Conservation (phyloP, 768 basidiomycete species). For the Hydnomerulius pinastri region DNA sequence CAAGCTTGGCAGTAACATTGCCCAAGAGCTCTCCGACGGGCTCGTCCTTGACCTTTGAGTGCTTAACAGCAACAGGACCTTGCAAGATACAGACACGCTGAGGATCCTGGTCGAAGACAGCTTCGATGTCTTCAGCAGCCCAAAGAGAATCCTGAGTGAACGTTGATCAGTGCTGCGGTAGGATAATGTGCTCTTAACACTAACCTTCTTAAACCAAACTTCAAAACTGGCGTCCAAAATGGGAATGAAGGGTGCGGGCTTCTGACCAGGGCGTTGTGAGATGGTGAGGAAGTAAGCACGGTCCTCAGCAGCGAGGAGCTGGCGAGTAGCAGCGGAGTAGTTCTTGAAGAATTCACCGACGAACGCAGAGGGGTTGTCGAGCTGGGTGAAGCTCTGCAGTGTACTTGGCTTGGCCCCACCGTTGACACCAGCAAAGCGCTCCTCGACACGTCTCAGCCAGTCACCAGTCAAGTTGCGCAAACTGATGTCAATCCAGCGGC, state of each 20-base stretch:
- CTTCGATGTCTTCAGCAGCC: constrained; percentile 98
- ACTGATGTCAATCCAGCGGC: constrained; percentile 90
- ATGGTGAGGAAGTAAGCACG: constrained; percentile 96
- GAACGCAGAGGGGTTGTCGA: constrained; percentile 81
- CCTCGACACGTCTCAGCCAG: constrained; percentile 95
- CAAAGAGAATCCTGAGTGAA: constrained; percentile 84
- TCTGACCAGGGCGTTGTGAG: constrained; percentile 93
- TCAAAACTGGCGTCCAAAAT: constrained; percentile 91
- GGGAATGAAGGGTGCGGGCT: constrained; percentile 97
- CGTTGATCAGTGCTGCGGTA: constrained; percentile 11
- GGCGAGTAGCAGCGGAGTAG: constrained; percentile 80
- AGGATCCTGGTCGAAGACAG: constrained; percentile 98
- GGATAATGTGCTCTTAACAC: constrained; percentile 12
- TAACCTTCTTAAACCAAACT: constrained; percentile 99
- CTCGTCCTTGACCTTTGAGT: constrained; percentile 86
- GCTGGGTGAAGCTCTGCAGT: constrained; percentile 76
- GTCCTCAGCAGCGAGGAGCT: constrained; percentile 91
- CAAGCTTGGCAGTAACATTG: constrained; percentile 77
- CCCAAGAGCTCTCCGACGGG: constrained; percentile 92
- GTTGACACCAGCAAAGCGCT: constrained; percentile 91
- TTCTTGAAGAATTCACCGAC: constrained; percentile 80
- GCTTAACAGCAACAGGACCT: constrained; percentile 93
- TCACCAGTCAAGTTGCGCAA: constrained; percentile 94
- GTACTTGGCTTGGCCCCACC: constrained; percentile 80
- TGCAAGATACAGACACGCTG: constrained; percentile 97